Base-by-base conservation (phyloP, 1,139 yeast genomes). In the Diutina rugosa region DNA sequence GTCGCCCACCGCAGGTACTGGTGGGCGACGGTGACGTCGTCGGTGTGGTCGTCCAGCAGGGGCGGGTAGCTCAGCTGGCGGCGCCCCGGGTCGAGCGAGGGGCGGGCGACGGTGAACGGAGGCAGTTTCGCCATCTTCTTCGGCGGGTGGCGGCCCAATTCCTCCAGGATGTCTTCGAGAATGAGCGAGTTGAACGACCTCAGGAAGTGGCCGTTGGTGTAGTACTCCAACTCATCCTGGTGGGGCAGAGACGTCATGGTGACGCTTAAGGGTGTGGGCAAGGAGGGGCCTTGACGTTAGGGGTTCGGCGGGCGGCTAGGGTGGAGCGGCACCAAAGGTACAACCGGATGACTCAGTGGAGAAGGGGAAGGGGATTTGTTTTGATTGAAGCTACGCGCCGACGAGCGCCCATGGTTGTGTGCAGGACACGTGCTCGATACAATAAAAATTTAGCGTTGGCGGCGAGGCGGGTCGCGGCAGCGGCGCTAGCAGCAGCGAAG, bases 181-280 rank as follows among this genome's bases (percentile, higher is more conserved):
- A 51, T 51, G n/a, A 51, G 28, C 46, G 35, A 26, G 46, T 51
- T 51, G 46, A 51, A 51, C 35, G 45, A 38, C 46, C 46, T 38
- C 46, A 28, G 32, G 21, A 51, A 38, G 12, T 51, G 54, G 35
- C 46, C 46, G 30, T 51, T 51, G 46, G 54, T 51, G 30, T 38
- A 51, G 46, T 38, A 51, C 35, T 51, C 54, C 46, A 51, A 38
- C 54, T 51, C 46, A 46, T 49, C 53, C 21, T 38, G 28, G 28
- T 32, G 53, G 4, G 53, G 53, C 53, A 49, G 53, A 4, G 53
- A 49, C 44, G 53, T 32, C 53, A 49, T 49, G 51, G 51, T 29
- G 35, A 46, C 49, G 30, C 26, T 32, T 32, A 4, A 9, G 38
- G 38, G 12, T 32, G 9, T 8, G 12, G 38, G 38, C 12, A 32